These are phyloP conservation scores for Scenedesmus sp. DNA, from an alignment of 163 green algal genomes.

Conservation along the genomic window DNA sequence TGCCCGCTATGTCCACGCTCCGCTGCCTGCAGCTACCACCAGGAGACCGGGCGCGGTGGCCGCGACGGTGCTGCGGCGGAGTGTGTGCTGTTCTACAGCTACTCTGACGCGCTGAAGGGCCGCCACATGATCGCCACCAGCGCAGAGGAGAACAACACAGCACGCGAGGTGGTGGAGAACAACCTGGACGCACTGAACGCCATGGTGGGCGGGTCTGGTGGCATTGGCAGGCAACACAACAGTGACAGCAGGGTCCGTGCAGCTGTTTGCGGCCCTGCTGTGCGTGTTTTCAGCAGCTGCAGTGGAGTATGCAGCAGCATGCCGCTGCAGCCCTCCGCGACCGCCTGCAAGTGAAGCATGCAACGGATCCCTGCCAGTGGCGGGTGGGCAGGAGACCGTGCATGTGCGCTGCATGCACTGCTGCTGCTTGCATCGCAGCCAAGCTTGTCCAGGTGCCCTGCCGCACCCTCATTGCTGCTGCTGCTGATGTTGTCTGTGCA, in stretches of 20 bases:
- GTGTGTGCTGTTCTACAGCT: slow-evolving; percentile 93
- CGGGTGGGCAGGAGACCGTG: too few relatives aligned
- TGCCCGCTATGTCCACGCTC: too few relatives aligned
- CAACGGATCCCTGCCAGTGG: neutral
- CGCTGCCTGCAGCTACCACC: slow-evolving; percentile 64
- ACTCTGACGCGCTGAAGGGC: slow-evolving; percentile 67
- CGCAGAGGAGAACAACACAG: slow-evolving; percentile 77
- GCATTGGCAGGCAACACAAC: too few relatives aligned
- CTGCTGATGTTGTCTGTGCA: neutral
- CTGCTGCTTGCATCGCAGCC: neutral
- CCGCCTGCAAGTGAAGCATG: neutral
- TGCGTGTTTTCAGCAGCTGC: neutral
- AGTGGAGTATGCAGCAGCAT: neutral
- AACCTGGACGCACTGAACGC: slow-evolving; percentile 89
- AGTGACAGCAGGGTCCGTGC: too few relatives aligned
- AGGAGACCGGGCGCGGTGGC: slow-evolving; percentile 77
- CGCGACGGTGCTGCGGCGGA: slow-evolving; percentile 78
- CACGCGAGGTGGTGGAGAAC: slow-evolving; percentile 72
- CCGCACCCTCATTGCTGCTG: neutral
- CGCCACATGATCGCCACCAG: slow-evolving; percentile 84
- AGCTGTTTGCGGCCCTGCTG: neutral
- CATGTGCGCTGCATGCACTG: neutral
- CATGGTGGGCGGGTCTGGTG: neutral
- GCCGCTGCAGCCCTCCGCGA: neutral
- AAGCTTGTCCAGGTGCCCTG: neutral